These are phyloP conservation scores for Parasitella parasitica DNA, from an alignment of 371 early-diverging fungal species.

Conservation along the genomic window DNA sequence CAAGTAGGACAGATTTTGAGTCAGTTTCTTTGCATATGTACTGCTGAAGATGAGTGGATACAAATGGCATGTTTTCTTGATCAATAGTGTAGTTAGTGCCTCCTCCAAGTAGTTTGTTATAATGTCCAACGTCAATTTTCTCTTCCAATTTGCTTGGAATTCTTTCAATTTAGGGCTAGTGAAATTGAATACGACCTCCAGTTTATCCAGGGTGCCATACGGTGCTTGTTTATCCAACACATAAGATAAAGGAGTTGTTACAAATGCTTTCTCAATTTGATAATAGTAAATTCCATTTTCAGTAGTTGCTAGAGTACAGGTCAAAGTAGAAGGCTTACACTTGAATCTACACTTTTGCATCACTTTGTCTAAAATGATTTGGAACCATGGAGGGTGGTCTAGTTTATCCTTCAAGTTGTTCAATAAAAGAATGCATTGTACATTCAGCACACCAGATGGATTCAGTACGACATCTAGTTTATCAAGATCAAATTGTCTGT, in stretches of 20 bases:
- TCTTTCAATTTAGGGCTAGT: slow-evolving; percentile 5
- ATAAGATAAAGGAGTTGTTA: slow-evolving; percentile 21
- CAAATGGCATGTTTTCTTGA: neutral
- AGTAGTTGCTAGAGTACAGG: neutral
- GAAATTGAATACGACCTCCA: slow-evolving; percentile 15
- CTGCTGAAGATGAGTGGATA: slow-evolving; percentile 20
- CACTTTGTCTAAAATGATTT: neutral
- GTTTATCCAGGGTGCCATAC: slow-evolving; percentile 7
- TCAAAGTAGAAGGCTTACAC: too few species aligned
- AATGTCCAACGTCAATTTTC: neutral
- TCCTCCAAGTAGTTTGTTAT: neutral
- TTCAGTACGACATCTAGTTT: slow-evolving; percentile 10
- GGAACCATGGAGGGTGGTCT: slow-evolving; percentile 8
- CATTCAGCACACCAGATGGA: neutral
- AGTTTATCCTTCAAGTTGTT: slow-evolving; percentile 4
- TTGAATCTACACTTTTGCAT: slow-evolving; percentile 3
- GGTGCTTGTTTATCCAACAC: slow-evolving; percentile 11
- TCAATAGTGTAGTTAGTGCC: neutral
- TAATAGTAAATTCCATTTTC: neutral
- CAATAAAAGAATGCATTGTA: neutral
- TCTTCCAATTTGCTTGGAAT: slow-evolving; percentile 3
- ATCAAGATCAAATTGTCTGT: slow-evolving; percentile 2
- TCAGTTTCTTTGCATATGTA: slow-evolving; percentile 8
- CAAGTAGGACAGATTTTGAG: slow-evolving; percentile 1
- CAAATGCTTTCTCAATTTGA: slow-evolving; percentile 13